These are phyloP conservation scores for Botrytis medusae DNA, from an alignment of 2,329 filamentous ascomycete species.

Conservation along the genomic window DNA sequence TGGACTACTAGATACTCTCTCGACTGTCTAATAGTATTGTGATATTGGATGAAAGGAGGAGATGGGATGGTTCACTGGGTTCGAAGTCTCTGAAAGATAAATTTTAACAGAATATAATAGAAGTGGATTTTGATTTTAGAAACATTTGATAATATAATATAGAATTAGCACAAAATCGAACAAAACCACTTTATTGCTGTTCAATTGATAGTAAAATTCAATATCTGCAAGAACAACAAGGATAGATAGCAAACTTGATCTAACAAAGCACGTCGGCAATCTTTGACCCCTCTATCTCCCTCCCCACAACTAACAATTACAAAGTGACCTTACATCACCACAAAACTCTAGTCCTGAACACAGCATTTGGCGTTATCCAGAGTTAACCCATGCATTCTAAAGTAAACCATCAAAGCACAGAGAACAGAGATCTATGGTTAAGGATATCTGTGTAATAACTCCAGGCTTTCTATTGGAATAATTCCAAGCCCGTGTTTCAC, in stretches of 20 bases:
- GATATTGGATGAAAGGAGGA: neutral
- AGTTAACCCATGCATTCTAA: neutral
- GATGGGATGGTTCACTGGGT: neutral
- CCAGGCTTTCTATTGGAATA: neutral
- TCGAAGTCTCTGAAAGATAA: neutral
- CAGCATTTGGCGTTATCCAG: neutral
- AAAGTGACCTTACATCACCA: neutral
- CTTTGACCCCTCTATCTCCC: neutral
- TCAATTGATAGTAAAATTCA: neutral
- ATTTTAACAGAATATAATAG: neutral
- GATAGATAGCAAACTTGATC: neutral
- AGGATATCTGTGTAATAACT: neutral
- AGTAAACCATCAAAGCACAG: neutral
- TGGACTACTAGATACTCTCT: neutral
- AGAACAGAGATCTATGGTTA: neutral
- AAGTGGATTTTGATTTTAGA: neutral
- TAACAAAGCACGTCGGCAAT: neutral
- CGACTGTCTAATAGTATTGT: neutral
- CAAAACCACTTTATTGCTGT: neutral
- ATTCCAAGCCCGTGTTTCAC: neutral
- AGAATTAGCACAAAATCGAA: neutral
- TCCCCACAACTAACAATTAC: neutral
- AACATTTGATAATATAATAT: neutral
- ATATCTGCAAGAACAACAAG: neutral
- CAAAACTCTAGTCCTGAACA: neutral